Base-by-base conservation (phyloP, 805 yeast species). In the Metschnikowia reukaufii region DNA sequence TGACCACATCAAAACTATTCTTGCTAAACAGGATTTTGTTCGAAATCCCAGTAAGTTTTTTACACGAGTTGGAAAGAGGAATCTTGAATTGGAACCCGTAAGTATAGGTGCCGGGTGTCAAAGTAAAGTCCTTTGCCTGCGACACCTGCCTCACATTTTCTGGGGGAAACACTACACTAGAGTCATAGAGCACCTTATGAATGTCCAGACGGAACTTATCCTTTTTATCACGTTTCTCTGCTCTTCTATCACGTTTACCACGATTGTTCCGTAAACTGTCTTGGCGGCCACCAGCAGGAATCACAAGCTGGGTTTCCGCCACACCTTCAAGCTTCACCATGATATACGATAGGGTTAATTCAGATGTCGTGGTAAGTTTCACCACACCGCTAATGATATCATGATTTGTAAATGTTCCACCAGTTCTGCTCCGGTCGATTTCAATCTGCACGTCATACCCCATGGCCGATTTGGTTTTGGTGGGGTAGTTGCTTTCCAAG, bases 321-420 rank as follows among this genome's bases (percentile, higher is more conserved):
- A 74, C 59, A 1, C 83, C 85, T 53, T 77, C 78, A 13, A 79
- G 62, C 53, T 79, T 79, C 36, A 79, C 82, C 49, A 74, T 77
- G 32, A 80, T 73, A 50, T 67, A 67, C 33, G 70, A 70, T 31
- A 80, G 61, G 1, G 76, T 57, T n/a, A 76, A 63, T 9, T 79
- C 69, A 2, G 68, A 60, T 8, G 70, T 61, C 6, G 70, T 74
- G 13, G 61, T 62, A 43, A 78, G 61, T 12, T 56, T 52, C 1
- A 79, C 74, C 4, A 47, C 52, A 0, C 83, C 83, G 30, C 59
- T 46, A 9, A 79, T 60, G 6, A 61, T 58, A 47, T 78, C 83
- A 48, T 70, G 58, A 49, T 75, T 77, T 29, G 82, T 76, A 57
- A 72, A 79, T 0, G 73, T 66, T 2, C 74, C 75, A n/a, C 67